phyloP scores from a whole-genome alignment of 768 basidiomycete species.

The Melanogaster broomeanus region DNA sequence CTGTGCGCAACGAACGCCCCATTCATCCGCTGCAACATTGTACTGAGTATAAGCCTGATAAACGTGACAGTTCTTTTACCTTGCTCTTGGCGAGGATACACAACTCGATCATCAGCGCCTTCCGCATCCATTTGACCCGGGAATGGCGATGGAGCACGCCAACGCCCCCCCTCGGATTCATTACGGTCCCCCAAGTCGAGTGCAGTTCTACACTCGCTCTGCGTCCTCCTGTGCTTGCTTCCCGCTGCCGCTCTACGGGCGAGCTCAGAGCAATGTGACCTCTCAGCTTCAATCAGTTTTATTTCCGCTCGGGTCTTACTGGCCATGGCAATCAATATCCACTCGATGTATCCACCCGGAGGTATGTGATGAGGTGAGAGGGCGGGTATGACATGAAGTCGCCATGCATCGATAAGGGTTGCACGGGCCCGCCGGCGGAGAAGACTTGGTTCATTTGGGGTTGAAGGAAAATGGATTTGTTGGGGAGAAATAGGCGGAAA shows the following conservation, averaged over 20 bases:
- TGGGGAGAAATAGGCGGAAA: conserved; percentile 28
- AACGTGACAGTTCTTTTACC: conserved; percentile 10
- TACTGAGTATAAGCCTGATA: conserved; percentile 7
- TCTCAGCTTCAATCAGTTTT: conserved; percentile 8
- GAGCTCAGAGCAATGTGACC: neutral
- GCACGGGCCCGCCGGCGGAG: conserved; percentile 67
- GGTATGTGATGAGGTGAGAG: conserved; percentile 37
- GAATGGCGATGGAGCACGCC: conserved; percentile 31
- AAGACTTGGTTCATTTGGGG: conserved; percentile 33
- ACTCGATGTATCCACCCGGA: conserved; percentile 35
- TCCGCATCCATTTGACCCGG: conserved; percentile 10
- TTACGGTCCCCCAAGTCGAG: conserved; percentile 34
- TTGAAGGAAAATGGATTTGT: conserved; percentile 5
- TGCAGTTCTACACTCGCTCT: conserved; percentile 44
- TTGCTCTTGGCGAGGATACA: conserved; percentile 29
- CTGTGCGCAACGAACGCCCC: conserved; percentile 25
- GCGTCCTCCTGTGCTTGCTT: conserved; percentile 50
- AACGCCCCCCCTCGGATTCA: conserved; percentile 21
- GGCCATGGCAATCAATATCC: conserved; percentile 32
- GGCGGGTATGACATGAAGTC: conserved; percentile 59
- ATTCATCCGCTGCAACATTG: conserved; percentile 26
- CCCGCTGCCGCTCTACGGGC: neutral
- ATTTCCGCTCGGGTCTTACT: conserved; percentile 18
- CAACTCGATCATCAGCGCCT: conserved; percentile 23
- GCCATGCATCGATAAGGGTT: conserved; percentile 65